Base-by-base conservation (phyloP, 345 rosid species). In the Fremontodendron californicum region DNA sequence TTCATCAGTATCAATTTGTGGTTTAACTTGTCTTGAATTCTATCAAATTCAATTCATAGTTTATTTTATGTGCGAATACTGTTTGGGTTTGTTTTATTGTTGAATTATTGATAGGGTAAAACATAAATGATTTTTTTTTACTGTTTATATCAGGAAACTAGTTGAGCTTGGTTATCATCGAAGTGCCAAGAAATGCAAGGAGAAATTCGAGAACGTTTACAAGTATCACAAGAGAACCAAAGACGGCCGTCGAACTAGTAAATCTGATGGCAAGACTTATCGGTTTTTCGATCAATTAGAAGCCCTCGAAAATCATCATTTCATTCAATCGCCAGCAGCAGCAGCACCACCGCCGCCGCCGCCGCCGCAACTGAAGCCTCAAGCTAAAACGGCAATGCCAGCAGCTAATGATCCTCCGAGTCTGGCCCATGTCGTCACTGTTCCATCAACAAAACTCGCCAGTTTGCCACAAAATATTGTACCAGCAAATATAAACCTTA, bases 161-260 rank as follows among this genome's bases (percentile, higher is more conserved):
- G 71, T 33, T 42, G 71, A 66, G 33, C 71, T 66, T 12, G 71
- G 71, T 11, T 66, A 40, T 42, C 33, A 66, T 11, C 51, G 71
- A 66, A 66, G 71, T 21, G 49, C 62, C 9, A 94, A 94, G 89
- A 94, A 94, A 82, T 92, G 98, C 85, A 92, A 88, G 79, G 98
- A 94, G 90, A 94, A 94, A 62, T 94, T 94, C 81, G 98, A 94
- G 87, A 94, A 94, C 75, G 92, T 94, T 27, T 92, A 84, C 86
- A 94, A 94, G 81, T 94, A 94, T 82, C 97, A 94, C 85, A 94
- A 87, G 84, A 79, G 98, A 58, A 91, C 98, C 80, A 94, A 92
- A 86, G 97, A 94, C 61, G 88, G 97, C 12, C 89, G 25, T 35
- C 82, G 93, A 4, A 83, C 81, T 27, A 90, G 93, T 1, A 92